A percentile compares a stretch with the other conserved stretches of the same genome.
These are phyloP conservation scores for Ascoidea tarda DNA, from an alignment of 805 yeast genomes.

Conservation along the genomic window DNA sequence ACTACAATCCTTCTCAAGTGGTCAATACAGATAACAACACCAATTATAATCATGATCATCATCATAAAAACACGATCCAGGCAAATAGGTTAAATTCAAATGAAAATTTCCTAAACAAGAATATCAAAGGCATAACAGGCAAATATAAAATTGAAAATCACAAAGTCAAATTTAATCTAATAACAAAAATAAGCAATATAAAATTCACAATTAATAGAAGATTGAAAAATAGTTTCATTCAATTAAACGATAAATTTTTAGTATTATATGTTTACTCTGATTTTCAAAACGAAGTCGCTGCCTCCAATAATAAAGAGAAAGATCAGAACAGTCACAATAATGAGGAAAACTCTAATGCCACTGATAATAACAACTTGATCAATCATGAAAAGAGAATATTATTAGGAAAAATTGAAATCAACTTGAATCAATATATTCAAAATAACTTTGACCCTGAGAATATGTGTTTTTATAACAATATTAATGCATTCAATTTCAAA, in stretches of 20 bases:
- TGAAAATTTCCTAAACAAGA: conserved; percentile 1
- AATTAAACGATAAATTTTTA: conserved; percentile 22
- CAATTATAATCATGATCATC: not conserved
- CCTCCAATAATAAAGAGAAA: conserved; percentile 5
- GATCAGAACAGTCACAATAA: not conserved
- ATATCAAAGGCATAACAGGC: conserved; percentile 24
- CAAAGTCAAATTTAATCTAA: conserved; percentile 33
- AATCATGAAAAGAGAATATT: conserved; percentile 23
- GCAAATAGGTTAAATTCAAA: not conserved
- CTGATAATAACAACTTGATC: conserved; percentile 3
- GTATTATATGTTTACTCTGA: conserved; percentile 32
- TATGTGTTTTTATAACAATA: not conserved
- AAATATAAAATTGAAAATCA: conserved; percentile 33
- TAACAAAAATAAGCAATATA: conserved; percentile 11
- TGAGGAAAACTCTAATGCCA: not conserved
- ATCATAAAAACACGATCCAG: not conserved
- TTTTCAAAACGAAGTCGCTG: conserved; percentile 12
- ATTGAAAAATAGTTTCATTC: conserved; percentile 21
- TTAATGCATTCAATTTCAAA: not conserved
- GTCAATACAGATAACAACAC: not conserved
- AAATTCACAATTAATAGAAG: conserved; percentile 13
- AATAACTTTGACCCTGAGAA: conserved; percentile 13
- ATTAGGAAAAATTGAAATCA: conserved; percentile 55
- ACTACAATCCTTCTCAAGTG: not conserved
- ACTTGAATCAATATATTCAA: conserved; percentile 54